phyloP scores from a whole-genome alignment of 139 green algal species.

The Chlamydomonas schloesseri region DNA sequence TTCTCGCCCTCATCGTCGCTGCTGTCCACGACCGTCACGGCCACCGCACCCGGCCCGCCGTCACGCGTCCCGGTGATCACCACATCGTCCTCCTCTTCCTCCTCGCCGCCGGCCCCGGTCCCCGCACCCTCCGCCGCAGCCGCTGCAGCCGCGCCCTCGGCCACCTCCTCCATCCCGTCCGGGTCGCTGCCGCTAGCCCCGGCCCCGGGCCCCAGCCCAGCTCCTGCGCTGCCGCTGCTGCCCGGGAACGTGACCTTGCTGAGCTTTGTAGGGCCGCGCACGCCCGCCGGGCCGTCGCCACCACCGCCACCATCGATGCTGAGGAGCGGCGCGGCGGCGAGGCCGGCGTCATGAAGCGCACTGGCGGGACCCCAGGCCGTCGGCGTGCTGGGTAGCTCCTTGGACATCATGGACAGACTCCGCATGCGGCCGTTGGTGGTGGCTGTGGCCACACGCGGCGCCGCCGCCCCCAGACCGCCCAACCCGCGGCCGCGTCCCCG shows the following conservation, averaged over 20 bases:
- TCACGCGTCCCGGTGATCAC: background rate
- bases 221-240: too few species aligned
- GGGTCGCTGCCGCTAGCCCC: too few species aligned
- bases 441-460: too few species aligned
- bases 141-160: background rate
- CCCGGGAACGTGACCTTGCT: constrained; percentile 31
- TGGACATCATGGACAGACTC: background rate
- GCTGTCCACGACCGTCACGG: background rate
- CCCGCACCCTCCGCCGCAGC: background rate
- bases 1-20: background rate
- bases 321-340: background rate
- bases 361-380: background rate
- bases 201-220: too few species aligned
- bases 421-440: background rate
- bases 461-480: background rate
- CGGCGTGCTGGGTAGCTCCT: constrained; percentile 5
- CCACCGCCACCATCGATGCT: background rate
- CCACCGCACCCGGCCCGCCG: background rate
- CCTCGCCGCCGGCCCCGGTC: too few species aligned
- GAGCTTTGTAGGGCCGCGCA: constrained; percentile 4
- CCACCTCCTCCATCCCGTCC: background rate
- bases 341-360: background rate
- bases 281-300: background rate
- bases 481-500: constrained; percentile 1
- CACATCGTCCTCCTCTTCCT: background rate